These are phyloP conservation scores for Solanum rostratum DNA, from an alignment of 257 asterid genomes.

Conservation along the genomic window DNA sequence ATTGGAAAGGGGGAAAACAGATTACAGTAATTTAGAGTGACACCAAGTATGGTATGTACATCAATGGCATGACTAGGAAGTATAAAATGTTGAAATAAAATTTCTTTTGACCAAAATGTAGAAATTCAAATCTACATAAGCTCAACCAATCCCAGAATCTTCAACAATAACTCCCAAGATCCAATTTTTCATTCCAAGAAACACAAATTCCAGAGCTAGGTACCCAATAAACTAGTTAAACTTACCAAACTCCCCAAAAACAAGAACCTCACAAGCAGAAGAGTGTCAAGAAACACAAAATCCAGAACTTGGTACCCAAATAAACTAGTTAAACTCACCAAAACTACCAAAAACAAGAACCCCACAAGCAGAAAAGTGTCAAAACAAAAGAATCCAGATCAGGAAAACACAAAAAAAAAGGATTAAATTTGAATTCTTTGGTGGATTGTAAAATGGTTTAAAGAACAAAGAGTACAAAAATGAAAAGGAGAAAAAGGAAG, in stretches of 20 bases:
- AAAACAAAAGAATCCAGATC: conserved; percentile 14
- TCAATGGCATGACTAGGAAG: neutral
- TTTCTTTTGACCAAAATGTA: neutral
- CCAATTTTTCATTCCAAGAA: conserved; percentile 22
- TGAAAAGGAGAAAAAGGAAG: conserved; percentile 70
- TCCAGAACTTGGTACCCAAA: conserved; percentile 6
- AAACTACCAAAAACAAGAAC: neutral
- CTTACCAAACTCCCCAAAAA: neutral
- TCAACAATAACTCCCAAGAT: conserved; percentile 37
- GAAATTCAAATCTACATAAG: conserved; percentile 10
- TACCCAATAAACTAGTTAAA: neutral
- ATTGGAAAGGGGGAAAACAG: conserved; percentile 15
- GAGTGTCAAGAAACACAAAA: conserved; percentile 2
- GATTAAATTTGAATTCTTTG: conserved; percentile 21
- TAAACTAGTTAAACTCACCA: conserved; percentile 20
- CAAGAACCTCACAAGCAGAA: neutral
- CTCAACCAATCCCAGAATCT: conserved; percentile 70
- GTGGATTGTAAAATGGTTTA: conserved; percentile 7
- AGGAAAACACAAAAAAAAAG: conserved; percentile 1
- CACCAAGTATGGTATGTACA: conserved; percentile 27
- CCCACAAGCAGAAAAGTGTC: neutral
- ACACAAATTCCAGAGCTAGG: conserved; percentile 37
- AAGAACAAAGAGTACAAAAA: conserved; percentile 61
- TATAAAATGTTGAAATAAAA: neutral
- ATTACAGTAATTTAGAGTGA: conserved; percentile 15